Evolutionary conservation across 2,329 filamentous ascomycete species (phyloP).

Genomic region (Thelonectria olida): DNA sequence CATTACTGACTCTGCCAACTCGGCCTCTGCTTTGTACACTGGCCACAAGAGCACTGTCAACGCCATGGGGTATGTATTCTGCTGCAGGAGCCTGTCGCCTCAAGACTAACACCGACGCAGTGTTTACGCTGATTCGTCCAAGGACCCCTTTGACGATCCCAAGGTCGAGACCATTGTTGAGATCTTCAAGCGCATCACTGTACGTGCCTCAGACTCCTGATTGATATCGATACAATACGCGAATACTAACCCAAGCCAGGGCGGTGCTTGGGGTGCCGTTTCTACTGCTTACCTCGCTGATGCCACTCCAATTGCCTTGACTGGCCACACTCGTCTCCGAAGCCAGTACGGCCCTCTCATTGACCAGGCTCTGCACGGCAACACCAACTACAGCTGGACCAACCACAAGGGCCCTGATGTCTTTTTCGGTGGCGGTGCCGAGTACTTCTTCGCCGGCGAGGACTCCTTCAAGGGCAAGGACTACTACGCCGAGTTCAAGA

Average conservation of each 20-base stretch:
- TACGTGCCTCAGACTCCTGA: slow-evolving; percentile 53
- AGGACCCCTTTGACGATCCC: slow-evolving; percentile 80
- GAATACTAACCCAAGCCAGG: slow-evolving; percentile 37
- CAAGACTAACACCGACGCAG: slow-evolving; percentile 40
- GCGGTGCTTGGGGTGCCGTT: slow-evolving; percentile 71
- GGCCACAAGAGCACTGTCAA: slow-evolving; percentile 89
- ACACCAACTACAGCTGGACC: slow-evolving; percentile 85
- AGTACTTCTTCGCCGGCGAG: slow-evolving; percentile 77
- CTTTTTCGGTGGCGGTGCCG: slow-evolving; percentile 83
- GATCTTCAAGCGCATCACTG: slow-evolving; percentile 75
- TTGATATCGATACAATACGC: no score
- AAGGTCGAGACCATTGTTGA: slow-evolving; percentile 88
- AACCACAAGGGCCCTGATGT: slow-evolving; percentile 79
- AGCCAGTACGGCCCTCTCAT: slow-evolving; percentile 76
- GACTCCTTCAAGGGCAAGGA: slow-evolving; percentile 75
- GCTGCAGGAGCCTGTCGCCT: no score
- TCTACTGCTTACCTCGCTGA: slow-evolving; percentile 85
- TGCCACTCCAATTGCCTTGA: slow-evolving; percentile 81
- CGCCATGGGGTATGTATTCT: slow-evolving; percentile 68
- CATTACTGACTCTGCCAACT: slow-evolving; percentile 89
- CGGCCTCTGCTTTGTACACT: slow-evolving; percentile 81
- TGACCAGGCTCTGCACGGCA: slow-evolving; percentile 78
- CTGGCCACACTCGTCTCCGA: slow-evolving; percentile 77
- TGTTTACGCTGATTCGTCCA: slow-evolving; percentile 81
- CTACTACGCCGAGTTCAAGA: slow-evolving; percentile 81